Conservation (phyloP, 1,139 yeast species). For the Yamadazyma atlantica region DNA sequence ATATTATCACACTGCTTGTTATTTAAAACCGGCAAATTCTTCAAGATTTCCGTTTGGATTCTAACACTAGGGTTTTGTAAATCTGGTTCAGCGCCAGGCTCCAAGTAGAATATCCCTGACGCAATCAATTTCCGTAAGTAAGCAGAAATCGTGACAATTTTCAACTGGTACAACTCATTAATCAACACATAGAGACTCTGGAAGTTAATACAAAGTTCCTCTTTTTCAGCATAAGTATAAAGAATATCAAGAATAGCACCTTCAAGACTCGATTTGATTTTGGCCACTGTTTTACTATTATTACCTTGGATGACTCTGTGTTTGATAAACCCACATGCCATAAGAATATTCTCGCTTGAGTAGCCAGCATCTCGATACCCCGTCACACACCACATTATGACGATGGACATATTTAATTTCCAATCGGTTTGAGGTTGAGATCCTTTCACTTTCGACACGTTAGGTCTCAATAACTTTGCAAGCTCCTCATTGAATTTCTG, state of each 20-base stretch:
- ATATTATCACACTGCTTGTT: slow-evolving; percentile 54
- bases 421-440: slow-evolving; percentile 24
- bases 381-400: slow-evolving; percentile 53
- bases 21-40: slow-evolving; percentile 53
- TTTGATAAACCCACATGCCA: slow-evolving; percentile 40
- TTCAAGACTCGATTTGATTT: slow-evolving; percentile 45
- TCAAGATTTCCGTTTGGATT: slow-evolving; percentile 50
- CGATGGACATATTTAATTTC: slow-evolving; percentile 37
- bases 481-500: slow-evolving; percentile 31
- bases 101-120: slow-evolving; percentile 70
- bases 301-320: slow-evolving; percentile 28
- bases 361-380: slow-evolving; percentile 29
- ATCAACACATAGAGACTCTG: slow-evolving; percentile 50
- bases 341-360: slow-evolving; percentile 35
- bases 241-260: slow-evolving; percentile 47
- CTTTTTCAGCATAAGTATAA: slow-evolving; percentile 35
- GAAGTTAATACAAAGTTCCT: slow-evolving; percentile 20
- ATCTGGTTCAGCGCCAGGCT: slow-evolving; percentile 21
- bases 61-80: slow-evolving; percentile 27
- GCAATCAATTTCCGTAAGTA: slow-evolving; percentile 79
- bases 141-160: slow-evolving; percentile 59
- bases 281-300: slow-evolving; percentile 23
- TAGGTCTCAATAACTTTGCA: slow-evolving; percentile 31
- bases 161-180: slow-evolving; percentile 52
- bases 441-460: slow-evolving; percentile 9